phyloP scores from a whole-genome alignment of 169 alveolate species.

The Plasmodium vivax region DNA sequence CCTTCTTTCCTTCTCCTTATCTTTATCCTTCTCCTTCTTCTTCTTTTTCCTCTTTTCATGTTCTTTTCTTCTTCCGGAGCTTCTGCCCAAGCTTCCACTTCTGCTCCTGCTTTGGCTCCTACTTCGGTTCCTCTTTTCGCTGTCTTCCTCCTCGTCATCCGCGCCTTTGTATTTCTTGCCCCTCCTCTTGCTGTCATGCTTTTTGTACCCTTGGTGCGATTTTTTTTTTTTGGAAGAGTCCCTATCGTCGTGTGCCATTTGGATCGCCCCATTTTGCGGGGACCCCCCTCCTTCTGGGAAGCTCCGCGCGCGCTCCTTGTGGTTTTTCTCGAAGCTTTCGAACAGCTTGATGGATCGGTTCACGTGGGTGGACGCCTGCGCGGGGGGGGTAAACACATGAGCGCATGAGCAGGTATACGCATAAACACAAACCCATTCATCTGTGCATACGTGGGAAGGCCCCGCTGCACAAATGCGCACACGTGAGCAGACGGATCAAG shows the following conservation, averaged over 20 bases:
- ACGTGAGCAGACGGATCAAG: background rate
- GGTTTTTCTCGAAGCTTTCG: slow-evolving; percentile 29
- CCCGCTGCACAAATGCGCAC: background rate
- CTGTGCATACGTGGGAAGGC: background rate
- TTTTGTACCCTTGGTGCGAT: slow-evolving; percentile 18
- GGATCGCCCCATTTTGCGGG: background rate
- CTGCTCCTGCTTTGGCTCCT: background rate
- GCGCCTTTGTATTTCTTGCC: slow-evolving; percentile 20
- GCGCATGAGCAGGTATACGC: background rate
- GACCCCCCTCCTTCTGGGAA: background rate
- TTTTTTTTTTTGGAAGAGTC: slow-evolving; percentile 10
- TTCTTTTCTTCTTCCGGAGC: slow-evolving; percentile 21
- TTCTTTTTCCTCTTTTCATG: slow-evolving; percentile 14
- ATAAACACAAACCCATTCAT: background rate
- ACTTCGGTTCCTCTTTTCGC: background rate
- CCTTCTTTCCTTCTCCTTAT: background rate
- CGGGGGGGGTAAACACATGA: background rate
- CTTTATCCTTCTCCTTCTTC: slow-evolving; percentile 6
- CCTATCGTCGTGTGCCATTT: background rate
- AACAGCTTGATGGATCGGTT: slow-evolving; percentile 14
- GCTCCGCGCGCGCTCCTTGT: background rate
- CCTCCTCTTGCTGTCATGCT: background rate
- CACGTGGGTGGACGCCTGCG: slow-evolving; percentile 59
- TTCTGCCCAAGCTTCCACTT: slow-evolving; percentile 15
- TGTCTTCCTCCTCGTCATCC: slow-evolving; percentile 29